Evolutionary conservation across 2,329 filamentous ascomycete species (phyloP).

Genomic region (Pseudogymnoascus sp.): DNA sequence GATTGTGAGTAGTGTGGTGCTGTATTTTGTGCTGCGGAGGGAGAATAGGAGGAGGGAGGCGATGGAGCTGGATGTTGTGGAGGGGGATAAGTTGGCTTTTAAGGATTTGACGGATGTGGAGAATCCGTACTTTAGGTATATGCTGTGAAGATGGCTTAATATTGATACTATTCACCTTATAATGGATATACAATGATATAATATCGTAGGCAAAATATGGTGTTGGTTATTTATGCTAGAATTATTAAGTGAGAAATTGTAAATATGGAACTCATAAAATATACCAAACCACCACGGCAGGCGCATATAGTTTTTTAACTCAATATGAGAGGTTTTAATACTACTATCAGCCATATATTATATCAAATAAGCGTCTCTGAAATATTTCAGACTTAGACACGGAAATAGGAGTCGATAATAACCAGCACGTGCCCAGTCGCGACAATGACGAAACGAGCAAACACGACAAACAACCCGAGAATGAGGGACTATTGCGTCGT

Average conservation of each 20-base stretch:
- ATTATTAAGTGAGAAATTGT: not conserved
- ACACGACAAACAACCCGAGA: not conserved
- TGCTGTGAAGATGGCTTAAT: slow-evolving; percentile 15
- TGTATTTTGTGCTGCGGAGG: slow-evolving; percentile 52
- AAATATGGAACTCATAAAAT: not conserved
- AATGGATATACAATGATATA: not conserved
- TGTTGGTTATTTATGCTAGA: not conserved
- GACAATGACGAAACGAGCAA: slow-evolving; percentile 1
- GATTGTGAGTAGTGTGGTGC: slow-evolving; percentile 45
- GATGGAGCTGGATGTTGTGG: slow-evolving; percentile 47
- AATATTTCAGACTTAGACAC: not conserved
- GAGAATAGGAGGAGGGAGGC: slow-evolving; percentile 50
- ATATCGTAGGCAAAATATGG: not conserved
- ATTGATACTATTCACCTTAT: not conserved
- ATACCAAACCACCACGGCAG: not conserved
- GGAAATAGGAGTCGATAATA: not conserved
- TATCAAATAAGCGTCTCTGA: not conserved
- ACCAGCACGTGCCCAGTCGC: not conserved
- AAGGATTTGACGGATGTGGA: slow-evolving; percentile 62
- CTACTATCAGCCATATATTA: not conserved
- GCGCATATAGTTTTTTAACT: not conserved
- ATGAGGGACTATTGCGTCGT: slow-evolving; percentile 33
- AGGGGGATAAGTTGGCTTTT: slow-evolving; percentile 59
- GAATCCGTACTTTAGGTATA: slow-evolving; percentile 59
- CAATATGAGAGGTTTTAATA: not conserved